Conservation (phyloP, 495 filamentous ascomycete species). For the Penicillium lividum region DNA sequence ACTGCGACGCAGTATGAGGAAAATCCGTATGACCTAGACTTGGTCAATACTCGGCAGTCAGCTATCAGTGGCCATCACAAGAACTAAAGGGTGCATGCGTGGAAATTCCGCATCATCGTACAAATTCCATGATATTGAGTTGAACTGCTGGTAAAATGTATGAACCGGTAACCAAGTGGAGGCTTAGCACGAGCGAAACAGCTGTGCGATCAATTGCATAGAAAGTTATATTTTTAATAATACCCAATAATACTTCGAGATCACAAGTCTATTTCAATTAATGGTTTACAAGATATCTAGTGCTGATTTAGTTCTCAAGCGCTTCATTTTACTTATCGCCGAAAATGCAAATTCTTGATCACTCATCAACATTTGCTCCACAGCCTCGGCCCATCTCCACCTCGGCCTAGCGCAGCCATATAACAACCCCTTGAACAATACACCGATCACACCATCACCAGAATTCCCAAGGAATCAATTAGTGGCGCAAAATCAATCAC, state of each 20-base stretch:
- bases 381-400: conserved; percentile 31
- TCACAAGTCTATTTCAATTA: too few species aligned
- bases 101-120: neutral
- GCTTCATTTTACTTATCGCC: neutral
- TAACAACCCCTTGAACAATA: conserved; percentile 4
- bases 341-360: conserved; percentile 13
- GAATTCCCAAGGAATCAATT: neutral
- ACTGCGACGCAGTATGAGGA: conserved; percentile 40
- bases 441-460: conserved; percentile 11
- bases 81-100: conserved; percentile 9
- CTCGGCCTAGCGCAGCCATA: conserved; percentile 22
- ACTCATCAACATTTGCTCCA: conserved; percentile 25
- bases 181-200: neutral
- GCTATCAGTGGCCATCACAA: conserved; percentile 27
- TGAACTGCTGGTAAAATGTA: too few species aligned
- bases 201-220: neutral
- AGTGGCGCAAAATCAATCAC: neutral
- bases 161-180: neutral
- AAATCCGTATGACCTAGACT: conserved; percentile 40
- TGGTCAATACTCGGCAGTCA: conserved; percentile 39
- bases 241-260: neutral
- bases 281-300: too few species aligned
- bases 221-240: neutral
- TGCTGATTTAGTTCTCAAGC: too few species aligned
- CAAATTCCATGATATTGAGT: too few species aligned